Evolutionary conservation across 345 rosid genomes (phyloP), one percentile per base, ranked within the genome.

Genomic region (Linum trigynum): DNA sequence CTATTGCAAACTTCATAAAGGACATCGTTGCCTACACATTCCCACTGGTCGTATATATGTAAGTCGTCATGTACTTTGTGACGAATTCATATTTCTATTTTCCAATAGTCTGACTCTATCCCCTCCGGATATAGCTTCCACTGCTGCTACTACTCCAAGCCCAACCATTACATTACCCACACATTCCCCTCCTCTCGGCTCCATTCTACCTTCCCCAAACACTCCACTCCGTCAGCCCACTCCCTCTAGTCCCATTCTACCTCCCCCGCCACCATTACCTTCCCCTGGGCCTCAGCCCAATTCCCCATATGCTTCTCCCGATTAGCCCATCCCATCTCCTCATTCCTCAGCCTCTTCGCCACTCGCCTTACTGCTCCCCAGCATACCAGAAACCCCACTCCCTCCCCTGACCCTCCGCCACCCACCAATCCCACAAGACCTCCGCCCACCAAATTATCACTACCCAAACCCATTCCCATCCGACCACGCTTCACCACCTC

Each of bases 31-130:
- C 38, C 62, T 39, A 38, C 50, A 57, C 37, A 43, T 37, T 5
- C 2, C 10, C 2, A 55, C 53, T 0, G 14, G 37, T 65, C 9
- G 69, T 39, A 1, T 65, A 9, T 55, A 64, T 37, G 35, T 57
- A 57, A 65, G 40, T 11, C 41, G 14, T 1, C 74, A 70, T 59
- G 61, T 61, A 36, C 59, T 59, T 38, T 71, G 51, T 65, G 69
- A 71, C 65, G 56, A 71, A 10, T 57, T 3, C 15, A 45, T 64
- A 11, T 65, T 71, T 37, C 61, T 55, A 5, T 48, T 12, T 67
- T 5, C 1, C 11, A 23, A 23, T 23, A 23, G 1, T 23, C 53
- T 9, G 4, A 39, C 53, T 38, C 4, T 55, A 4, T 8, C 9
- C 6, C 45, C 32, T 23, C 32, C 32, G 1, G 32, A 23, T 23